phyloP scores from a whole-genome alignment of 768 basidiomycete species.

The Psilocybe subaeruginosa region DNA sequence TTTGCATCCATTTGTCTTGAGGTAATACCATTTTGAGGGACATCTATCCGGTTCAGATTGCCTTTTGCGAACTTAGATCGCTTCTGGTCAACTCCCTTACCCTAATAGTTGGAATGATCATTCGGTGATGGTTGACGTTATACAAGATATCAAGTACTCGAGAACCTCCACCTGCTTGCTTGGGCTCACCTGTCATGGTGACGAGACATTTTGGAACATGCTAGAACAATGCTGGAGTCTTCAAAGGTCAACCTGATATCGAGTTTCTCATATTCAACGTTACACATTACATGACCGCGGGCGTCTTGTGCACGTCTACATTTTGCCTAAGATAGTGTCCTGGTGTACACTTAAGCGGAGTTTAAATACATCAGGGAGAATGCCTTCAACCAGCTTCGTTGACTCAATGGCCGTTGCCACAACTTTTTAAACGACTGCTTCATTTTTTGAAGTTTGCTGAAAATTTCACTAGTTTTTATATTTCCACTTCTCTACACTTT shows the following conservation, averaged over 20 bases:
- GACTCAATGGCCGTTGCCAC: too few species aligned
- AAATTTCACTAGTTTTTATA: background rate
- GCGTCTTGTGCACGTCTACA: too few species aligned
- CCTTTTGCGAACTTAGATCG: conserved; percentile 36
- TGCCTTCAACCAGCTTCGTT: too few species aligned
- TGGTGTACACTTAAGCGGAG: too few species aligned
- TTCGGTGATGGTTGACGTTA: conserved; percentile 56
- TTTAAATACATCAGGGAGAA: too few species aligned
- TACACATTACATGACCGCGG: too few species aligned
- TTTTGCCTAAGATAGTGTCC: too few species aligned
- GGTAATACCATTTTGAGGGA: conserved; percentile 30
- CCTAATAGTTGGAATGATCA: conserved; percentile 56
- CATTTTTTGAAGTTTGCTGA: background rate
- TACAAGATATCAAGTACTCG: conserved; percentile 52
- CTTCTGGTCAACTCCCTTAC: conserved; percentile 54
- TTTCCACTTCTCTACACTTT: background rate
- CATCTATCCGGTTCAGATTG: background rate
- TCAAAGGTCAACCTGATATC: too few species aligned
- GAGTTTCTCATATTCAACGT: too few species aligned
- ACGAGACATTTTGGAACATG: conserved; percentile 44
- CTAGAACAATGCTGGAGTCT: conserved; percentile 50
- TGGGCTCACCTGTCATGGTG: conserved; percentile 24
- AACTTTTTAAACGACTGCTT: too few species aligned
- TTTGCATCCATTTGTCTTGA: conserved; percentile 64
- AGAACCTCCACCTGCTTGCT: conserved; percentile 32